Evolutionary conservation across 305 asterid species (phyloP), one percentile per base, ranked within the genome.

Genomic region (Lippia alba): DNA sequence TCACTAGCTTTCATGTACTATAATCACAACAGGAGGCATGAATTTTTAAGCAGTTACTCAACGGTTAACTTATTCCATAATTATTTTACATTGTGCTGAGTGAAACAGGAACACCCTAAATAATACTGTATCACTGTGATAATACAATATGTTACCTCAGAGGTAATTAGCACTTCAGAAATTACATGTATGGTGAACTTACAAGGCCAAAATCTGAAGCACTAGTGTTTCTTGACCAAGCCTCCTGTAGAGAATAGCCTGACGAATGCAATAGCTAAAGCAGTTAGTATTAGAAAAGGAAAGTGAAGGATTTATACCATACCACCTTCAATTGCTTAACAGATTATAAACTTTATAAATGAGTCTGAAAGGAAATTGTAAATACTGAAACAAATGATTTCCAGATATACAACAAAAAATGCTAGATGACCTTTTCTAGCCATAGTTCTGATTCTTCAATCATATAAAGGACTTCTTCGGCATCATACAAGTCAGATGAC

Each of bases 231-330:
- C 99, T 79, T 85, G 98, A 64, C 99, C 99, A 67, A 94, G 98
- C 86, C 90, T 92, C 84, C 98, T 75, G 77, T 92, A 90, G 32
- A 94, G 94, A 82, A 94, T 90, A 83, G 99, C 98, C 96, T 94
- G 96, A 56, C 76, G 82, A 63, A 80, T 56, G 71, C 69, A 74
- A 70, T 64, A 48, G 69, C 73, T 61, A 78, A 32, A 51, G 64
- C 58, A 66, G 56, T 39, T 58, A 73, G 69, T 11, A 36, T 36
- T 67, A 53, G 48, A 54, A 20, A 69, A 9, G n/a, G 53, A 17
- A 39, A 8, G 50, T 46, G 64, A 57, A 63, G 63, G n/a, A n/a
- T n/a, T n/a, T n/a, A n/a, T n/a, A 36, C 56, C 5, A 45, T 18
- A 70, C 64, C 59, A 57, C 64, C 60, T 49, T 58, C 71, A 73